phyloP scores from a whole-genome alignment of 1,139 yeast genomes.

The Wickerhamomyces sp. region DNA sequence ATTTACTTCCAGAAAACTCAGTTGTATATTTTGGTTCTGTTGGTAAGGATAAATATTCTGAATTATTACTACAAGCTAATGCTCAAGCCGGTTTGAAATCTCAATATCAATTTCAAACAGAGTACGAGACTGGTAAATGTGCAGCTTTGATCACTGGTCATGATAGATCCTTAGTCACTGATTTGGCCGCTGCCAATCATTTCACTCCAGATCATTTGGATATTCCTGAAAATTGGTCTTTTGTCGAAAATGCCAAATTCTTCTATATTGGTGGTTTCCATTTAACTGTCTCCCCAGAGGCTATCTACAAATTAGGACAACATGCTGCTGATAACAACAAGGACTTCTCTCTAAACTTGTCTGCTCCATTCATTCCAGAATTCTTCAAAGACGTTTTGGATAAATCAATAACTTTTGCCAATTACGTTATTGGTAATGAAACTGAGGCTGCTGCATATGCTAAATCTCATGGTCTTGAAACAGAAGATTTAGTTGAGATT shows the following conservation, averaged over 20 bases:
- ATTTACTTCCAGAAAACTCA: conserved; percentile 72
- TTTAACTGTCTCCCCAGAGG: conserved; percentile 94
- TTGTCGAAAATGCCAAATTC: conserved; percentile 73
- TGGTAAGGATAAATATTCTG: conserved; percentile 87
- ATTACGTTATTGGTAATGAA: conserved; percentile 91
- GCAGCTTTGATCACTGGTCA: conserved; percentile 90
- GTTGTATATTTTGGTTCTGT: conserved; percentile 96
- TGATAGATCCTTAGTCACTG: conserved; percentile 91
- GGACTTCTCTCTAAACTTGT: conserved; percentile 78
- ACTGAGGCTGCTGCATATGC: conserved; percentile 96
- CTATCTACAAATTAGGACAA: conserved; percentile 82
- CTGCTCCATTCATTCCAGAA: conserved; percentile 96
- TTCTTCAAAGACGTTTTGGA: conserved; percentile 92
- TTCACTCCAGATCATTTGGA: conserved; percentile 86
- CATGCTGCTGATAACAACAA: conserved; percentile 88
- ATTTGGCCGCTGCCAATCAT: conserved; percentile 96
- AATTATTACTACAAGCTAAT: conserved; percentile 78
- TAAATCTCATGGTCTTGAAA: conserved; percentile 65
- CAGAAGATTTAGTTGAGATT: conserved; percentile 64
- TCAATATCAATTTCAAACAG: conserved; percentile 73
- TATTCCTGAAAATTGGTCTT: conserved; percentile 85
- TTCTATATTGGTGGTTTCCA: conserved; percentile 98
- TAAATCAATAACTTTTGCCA: conserved; percentile 78
- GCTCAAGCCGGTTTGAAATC: conserved; percentile 83
- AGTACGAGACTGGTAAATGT: conserved; percentile 90